Percentiles rank a stretch among this genome's conserved stretches.
Conservation (phyloP, 352 stramenopile species). For the Phytophthora agathidicida region DNA sequence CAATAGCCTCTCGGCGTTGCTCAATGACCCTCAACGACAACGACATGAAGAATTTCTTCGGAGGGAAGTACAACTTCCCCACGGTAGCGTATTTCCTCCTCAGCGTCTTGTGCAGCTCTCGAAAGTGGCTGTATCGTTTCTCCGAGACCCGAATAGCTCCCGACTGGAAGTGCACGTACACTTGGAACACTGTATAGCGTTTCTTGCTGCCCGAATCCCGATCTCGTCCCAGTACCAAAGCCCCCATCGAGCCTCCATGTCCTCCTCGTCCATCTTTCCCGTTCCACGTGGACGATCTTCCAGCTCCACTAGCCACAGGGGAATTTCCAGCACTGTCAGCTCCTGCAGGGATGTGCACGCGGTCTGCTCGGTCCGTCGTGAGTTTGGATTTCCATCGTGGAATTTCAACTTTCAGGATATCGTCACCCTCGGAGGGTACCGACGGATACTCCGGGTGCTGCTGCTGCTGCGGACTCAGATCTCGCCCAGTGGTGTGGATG, state of each 20-base stretch:
- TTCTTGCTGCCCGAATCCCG: slow-evolving; percentile 49
- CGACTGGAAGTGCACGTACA: slow-evolving; percentile 81
- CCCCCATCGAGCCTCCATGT: slow-evolving; percentile 46
- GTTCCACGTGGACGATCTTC: slow-evolving; percentile 56
- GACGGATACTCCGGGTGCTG: slow-evolving; percentile 43
- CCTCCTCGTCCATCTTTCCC: slow-evolving; percentile 45
- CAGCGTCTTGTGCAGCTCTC: slow-evolving; percentile 82
- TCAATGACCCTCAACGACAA: slow-evolving; percentile 89
- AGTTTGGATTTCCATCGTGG: slow-evolving; percentile 64
- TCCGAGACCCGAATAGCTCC: slow-evolving; percentile 62
- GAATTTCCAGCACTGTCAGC: slow-evolving; percentile 43
- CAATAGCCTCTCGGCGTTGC: slow-evolving; percentile 80
- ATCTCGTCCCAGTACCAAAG: slow-evolving; percentile 30
- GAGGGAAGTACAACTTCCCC: slow-evolving; percentile 84
- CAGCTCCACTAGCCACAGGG: slow-evolving; percentile 24
- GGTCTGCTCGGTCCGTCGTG: slow-evolving; percentile 55
- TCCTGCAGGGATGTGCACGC: slow-evolving; percentile 33
- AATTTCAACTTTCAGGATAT: slow-evolving; percentile 80
- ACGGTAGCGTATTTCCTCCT: slow-evolving; percentile 82
- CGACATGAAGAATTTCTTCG: slow-evolving; percentile 89
- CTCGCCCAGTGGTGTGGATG: slow-evolving; percentile 28
- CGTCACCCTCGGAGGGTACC: slow-evolving; percentile 41
- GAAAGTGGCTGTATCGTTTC: slow-evolving; percentile 88
- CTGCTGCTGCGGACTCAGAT: slow-evolving; percentile 36
- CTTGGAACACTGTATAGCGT: slow-evolving; percentile 79